A percentile compares a stretch with the other conserved stretches of the same genome.
Conservation (phyloP, 2,329 filamentous ascomycete genomes). For the Pseudogymnoascus pannorum region DNA sequence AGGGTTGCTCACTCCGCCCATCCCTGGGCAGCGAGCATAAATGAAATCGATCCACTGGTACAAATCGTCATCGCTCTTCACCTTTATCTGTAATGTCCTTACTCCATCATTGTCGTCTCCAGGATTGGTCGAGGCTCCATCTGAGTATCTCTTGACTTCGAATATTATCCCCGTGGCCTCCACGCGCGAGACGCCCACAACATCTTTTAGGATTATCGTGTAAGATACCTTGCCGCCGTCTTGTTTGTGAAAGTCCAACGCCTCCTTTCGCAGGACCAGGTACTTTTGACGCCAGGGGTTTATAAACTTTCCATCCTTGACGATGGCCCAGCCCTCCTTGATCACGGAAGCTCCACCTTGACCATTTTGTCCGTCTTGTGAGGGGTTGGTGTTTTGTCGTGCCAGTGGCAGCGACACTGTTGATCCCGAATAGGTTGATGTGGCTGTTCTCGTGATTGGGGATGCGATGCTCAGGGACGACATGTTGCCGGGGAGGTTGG, state of each 20-base stretch:
- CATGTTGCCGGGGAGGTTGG: constrained; percentile 69
- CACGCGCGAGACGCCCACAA: constrained; percentile 82
- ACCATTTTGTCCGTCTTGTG: constrained; percentile 48
- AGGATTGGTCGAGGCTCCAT: constrained; percentile 61
- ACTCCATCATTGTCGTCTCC: constrained; percentile 62
- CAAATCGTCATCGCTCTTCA: constrained; percentile 92
- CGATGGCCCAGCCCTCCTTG: constrained; percentile 74
- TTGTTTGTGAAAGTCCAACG: constrained; percentile 89
- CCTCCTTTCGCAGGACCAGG: constrained; percentile 84
- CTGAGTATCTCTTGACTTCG: constrained; percentile 75
- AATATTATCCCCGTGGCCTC: constrained; percentile 89
- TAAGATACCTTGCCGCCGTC: constrained; percentile 83
- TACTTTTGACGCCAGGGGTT: constrained; percentile 85
- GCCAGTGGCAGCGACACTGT: constrained; percentile 66
- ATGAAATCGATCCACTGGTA: constrained; percentile 99
- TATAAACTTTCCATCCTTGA: constrained; percentile 88
- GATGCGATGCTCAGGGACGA: constrained; percentile 68
- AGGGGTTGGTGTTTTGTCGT: constrained; percentile 45
- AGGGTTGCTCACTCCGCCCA: constrained; percentile 97
- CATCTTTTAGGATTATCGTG: constrained; percentile 76
- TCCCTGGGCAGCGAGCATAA: constrained; percentile 90
- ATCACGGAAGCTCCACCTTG: constrained; percentile 64
- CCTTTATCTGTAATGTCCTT: constrained; percentile 81
- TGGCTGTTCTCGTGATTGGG: constrained; percentile 57
- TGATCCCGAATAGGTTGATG: constrained; percentile 62